A percentile compares a stretch with the other conserved stretches of the same genome.
Evolutionary conservation across 208 protist genomes (phyloP).

Genomic region (Trichomonas tenax): DNA sequence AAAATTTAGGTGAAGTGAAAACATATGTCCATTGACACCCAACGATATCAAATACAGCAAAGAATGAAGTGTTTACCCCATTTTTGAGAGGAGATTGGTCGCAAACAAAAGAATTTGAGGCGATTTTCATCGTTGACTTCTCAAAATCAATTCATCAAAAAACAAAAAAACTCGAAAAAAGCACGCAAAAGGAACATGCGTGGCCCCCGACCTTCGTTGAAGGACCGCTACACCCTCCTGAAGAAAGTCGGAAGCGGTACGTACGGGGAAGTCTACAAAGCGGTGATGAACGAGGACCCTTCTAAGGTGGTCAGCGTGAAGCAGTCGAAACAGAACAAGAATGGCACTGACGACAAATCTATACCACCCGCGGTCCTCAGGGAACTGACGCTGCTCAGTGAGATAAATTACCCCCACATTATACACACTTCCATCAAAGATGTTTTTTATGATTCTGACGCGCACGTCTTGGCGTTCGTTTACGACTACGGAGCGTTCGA

Average conservation of each 20-base stretch:
- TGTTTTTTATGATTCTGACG: background rate
- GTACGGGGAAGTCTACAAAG: background rate
- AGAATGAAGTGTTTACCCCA: background rate
- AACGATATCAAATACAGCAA: too few relatives aligned
- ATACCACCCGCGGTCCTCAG: background rate
- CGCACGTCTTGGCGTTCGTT: background rate
- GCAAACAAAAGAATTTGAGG: background rate
- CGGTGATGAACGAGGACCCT: background rate
- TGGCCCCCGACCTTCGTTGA: background rate
- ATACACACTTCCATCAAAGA: background rate
- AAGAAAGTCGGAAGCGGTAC: background rate
- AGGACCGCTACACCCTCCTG: background rate
- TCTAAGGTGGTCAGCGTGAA: background rate
- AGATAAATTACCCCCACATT: slow-evolving; percentile 17
- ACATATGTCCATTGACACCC: too few relatives aligned
- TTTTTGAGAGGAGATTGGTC: background rate
- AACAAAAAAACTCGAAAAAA: background rate
- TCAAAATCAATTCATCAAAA: background rate
- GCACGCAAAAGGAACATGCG: background rate
- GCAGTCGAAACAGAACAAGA: background rate
- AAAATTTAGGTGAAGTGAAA: too few relatives aligned
- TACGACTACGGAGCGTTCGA: background rate
- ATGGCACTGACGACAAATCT: background rate
- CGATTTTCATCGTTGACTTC: background rate
- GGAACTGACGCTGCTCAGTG: background rate